Evolutionary conservation across 2,329 filamentous ascomycete species (phyloP).

Genomic region (Colletotrichum karsti): DNA sequence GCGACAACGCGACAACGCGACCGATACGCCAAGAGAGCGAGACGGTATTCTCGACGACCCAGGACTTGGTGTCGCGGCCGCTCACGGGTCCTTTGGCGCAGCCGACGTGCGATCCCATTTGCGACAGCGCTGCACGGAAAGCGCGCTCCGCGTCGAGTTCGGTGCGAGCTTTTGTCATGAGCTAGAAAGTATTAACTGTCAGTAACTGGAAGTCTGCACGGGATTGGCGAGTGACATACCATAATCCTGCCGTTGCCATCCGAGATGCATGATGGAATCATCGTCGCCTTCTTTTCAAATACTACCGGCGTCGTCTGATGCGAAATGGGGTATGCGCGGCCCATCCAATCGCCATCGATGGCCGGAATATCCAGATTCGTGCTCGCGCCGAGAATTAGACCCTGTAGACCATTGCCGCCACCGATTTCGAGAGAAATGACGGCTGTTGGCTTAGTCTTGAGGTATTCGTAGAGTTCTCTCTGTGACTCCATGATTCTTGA

Average conservation of each 20-base stretch:
- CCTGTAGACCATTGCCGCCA: slow-evolving; percentile 69
- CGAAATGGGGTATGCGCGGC: slow-evolving; percentile 60
- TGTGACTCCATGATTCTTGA: neutral
- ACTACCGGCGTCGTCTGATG: slow-evolving; percentile 60
- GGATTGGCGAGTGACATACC: neutral
- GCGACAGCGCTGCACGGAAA: slow-evolving; percentile 57
- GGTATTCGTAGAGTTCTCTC: slow-evolving; percentile 52
- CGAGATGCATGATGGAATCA: slow-evolving; percentile 38
- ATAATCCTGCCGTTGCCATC: slow-evolving; percentile 22
- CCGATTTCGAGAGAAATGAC: slow-evolving; percentile 60
- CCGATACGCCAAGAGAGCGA: slow-evolving; percentile 46
- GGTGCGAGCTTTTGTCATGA: slow-evolving; percentile 56
- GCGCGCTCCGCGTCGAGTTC: slow-evolving; percentile 58
- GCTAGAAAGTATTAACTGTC: neutral
- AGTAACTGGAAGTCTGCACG: neutral
- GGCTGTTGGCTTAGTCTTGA: slow-evolving; percentile 50
- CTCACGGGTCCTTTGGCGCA: slow-evolving; percentile 58
- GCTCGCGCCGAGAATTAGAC: slow-evolving; percentile 63
- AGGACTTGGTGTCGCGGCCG: slow-evolving; percentile 57
- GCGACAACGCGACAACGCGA: slow-evolving; percentile 41
- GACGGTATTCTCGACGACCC: slow-evolving; percentile 58
- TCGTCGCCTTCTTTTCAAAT: slow-evolving; percentile 42
- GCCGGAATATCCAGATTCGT: slow-evolving; percentile 59
- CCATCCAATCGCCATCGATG: slow-evolving; percentile 66
- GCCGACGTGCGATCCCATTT: slow-evolving; percentile 64